Evolutionary conservation across 768 basidiomycete species (phyloP).

Genomic region (Mycena chlorophos): DNA sequence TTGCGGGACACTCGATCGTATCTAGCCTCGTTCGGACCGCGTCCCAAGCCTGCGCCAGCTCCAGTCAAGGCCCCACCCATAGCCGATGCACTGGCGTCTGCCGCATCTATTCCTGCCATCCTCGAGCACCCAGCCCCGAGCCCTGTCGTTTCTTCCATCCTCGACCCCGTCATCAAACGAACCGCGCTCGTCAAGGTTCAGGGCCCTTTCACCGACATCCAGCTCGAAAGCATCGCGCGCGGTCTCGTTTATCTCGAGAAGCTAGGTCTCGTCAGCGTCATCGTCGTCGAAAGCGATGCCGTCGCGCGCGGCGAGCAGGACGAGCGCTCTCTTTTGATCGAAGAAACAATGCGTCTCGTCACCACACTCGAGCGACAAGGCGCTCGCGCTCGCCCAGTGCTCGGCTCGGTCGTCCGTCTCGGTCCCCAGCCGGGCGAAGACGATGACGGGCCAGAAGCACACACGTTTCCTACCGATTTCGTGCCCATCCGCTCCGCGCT

Average conservation of each 20-base stretch:
- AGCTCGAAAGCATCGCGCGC: conserved; percentile 89
- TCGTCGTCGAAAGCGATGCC: conserved; percentile 89
- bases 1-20: conserved; percentile 88
- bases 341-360: conserved; percentile 86
- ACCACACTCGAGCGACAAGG: conserved; percentile 81
- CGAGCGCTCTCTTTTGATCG: conserved; percentile 64
- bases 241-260: conserved; percentile 96
- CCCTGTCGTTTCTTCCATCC: conserved; percentile 67
- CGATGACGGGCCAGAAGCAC: conserved; percentile 63
- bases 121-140: conserved; percentile 43
- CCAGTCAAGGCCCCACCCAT: conserved; percentile 30
- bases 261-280: conserved; percentile 91
- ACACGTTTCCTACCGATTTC: conserved; percentile 78
- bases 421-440: conserved; percentile 66
- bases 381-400: conserved; percentile 82
- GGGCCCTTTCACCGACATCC: conserved; percentile 90
- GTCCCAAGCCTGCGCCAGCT: conserved; percentile 40
- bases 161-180: conserved; percentile 80
- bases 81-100: conserved; percentile 26
- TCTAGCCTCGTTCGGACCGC: conserved; percentile 84
- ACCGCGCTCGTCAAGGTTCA: conserved; percentile 97
- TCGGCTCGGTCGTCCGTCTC: conserved; percentile 82
- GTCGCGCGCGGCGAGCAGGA: conserved; percentile 66
- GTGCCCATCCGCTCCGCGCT: conserved; percentile 86
- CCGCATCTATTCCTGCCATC: conserved; percentile 38